Evolutionary conservation across 495 filamentous ascomycete genomes (phyloP).

Genomic region (Aspergillus ellipticus): DNA sequence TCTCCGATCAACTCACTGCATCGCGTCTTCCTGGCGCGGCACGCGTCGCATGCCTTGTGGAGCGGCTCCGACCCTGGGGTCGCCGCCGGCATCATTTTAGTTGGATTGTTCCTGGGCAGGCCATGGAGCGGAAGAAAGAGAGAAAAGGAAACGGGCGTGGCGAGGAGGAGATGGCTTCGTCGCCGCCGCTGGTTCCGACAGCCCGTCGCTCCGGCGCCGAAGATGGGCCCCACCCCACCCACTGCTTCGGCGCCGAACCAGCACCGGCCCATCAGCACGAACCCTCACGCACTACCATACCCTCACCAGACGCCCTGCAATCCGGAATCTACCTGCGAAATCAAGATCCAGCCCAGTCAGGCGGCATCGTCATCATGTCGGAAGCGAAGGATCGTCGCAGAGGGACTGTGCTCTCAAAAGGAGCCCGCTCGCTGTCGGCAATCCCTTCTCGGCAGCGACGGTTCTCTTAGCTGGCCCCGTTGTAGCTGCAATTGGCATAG

Average conservation of each 20-base stretch:
- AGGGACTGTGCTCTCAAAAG: neutral
- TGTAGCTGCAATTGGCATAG: too few relatives aligned
- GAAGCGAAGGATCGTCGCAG: too few relatives aligned
- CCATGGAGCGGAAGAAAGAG: neutral
- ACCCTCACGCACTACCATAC: neutral
- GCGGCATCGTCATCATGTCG: neutral
- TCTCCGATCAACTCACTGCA: neutral
- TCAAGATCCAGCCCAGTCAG: neutral
- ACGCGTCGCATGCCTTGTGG: slow-evolving; percentile 1
- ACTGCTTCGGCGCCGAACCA: neutral
- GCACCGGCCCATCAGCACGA: neutral
- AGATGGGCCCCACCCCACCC: neutral
- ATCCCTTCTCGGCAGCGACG: neutral
- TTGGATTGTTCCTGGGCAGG: neutral
- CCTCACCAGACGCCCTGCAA: neutral
- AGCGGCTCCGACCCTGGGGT: neutral
- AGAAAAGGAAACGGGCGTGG: neutral
- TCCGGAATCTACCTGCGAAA: neutral
- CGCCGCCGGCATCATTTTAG: neutral
- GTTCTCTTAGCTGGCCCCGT: neutral
- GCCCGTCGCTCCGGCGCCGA: neutral
- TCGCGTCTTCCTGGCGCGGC: neutral
- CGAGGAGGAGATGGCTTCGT: neutral
- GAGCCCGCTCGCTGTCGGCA: neutral
- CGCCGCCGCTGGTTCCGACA: neutral